Evolutionary conservation across 2,329 filamentous ascomycete genomes (phyloP).

Genomic region (Reticulascus tulasneorum): DNA sequence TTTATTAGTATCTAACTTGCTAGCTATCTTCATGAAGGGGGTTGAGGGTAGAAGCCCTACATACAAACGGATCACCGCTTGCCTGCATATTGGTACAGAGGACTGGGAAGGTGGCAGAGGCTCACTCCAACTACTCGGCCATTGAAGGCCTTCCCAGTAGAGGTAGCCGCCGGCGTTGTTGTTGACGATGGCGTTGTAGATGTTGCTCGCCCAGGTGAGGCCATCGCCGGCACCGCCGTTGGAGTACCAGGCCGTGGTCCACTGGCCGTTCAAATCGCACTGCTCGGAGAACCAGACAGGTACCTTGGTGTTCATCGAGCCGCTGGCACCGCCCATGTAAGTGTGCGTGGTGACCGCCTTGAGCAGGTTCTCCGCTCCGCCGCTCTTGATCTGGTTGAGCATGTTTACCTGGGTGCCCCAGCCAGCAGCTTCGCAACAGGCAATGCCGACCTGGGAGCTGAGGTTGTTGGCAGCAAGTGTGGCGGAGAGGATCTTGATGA

Average conservation of each 20-base stretch:
- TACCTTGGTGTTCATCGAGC: conserved; percentile 34
- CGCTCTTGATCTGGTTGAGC: conserved; percentile 30
- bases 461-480: conserved; percentile 1
- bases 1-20: too few relatives aligned
- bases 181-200: conserved; percentile 45
- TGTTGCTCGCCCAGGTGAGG: conserved; percentile 51
- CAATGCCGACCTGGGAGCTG: conserved; percentile 18
- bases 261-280: conserved; percentile 39
- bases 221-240: conserved; percentile 46
- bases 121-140: too few relatives aligned
- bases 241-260: conserved; percentile 42
- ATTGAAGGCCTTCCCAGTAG: conserved; percentile 48
- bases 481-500: conserved; percentile 11
- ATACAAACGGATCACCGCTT: too few relatives aligned
- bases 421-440: conserved; percentile 35
- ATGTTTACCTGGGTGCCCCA: conserved; percentile 33
- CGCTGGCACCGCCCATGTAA: conserved; percentile 35
- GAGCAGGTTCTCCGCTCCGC: conserved; percentile 25
- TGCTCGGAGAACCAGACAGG: conserved; percentile 51
- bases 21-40: too few relatives aligned
- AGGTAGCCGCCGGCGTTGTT: conserved; percentile 48
- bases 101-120: conserved; percentile 17
- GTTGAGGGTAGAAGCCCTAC: too few relatives aligned
- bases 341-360: conserved; percentile 34
- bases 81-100: too few relatives aligned